These are phyloP conservation scores for Wickerhamomyces kurtzmanii DNA, from an alignment of 805 yeast species.

Conservation along the genomic window DNA sequence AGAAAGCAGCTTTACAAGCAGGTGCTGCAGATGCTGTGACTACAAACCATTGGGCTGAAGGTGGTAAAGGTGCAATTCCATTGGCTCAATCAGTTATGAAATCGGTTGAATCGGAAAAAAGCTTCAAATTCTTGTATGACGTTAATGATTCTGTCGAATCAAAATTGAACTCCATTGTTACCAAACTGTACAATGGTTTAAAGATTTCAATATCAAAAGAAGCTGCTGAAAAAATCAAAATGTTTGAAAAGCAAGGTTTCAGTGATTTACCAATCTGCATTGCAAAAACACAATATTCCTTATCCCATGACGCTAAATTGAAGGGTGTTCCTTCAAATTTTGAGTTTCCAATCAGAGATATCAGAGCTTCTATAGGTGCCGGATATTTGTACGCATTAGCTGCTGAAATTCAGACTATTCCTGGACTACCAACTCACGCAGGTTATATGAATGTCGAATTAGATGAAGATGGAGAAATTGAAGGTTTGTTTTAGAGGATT, in stretches of 20 bases:
- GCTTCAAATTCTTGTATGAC: slow-evolving; percentile 50
- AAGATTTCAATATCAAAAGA: slow-evolving; percentile 59
- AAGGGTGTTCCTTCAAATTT: slow-evolving; percentile 81
- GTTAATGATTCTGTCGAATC: slow-evolving; percentile 56
- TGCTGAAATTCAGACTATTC: slow-evolving; percentile 80
- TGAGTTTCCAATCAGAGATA: slow-evolving; percentile 73
- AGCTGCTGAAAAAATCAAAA: slow-evolving; percentile 60
- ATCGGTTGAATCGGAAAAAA: slow-evolving; percentile 39
- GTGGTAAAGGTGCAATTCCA: slow-evolving; percentile 73
- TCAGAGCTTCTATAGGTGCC: slow-evolving; percentile 72
- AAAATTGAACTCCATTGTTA: slow-evolving; percentile 57
- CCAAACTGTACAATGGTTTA: slow-evolving; percentile 70
- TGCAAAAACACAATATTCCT: slow-evolving; percentile 80
- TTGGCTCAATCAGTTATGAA: slow-evolving; percentile 63
- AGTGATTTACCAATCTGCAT: slow-evolving; percentile 74
- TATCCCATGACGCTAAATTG: slow-evolving; percentile 73
- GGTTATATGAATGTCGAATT: slow-evolving; percentile 86
- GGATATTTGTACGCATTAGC: slow-evolving; percentile 81
- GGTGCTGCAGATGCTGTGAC: slow-evolving; percentile 77
- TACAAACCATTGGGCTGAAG: slow-evolving; percentile 82
- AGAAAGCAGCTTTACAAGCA: slow-evolving; percentile 57
- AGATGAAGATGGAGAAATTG: slow-evolving; percentile 70
- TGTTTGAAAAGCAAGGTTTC: slow-evolving; percentile 66
- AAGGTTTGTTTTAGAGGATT: slow-evolving; percentile 59
- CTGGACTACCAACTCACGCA: slow-evolving; percentile 78